Evolutionary conservation across 108 stramenopile genomes (phyloP).

Genomic region (Discostella pseudostelligera): DNA sequence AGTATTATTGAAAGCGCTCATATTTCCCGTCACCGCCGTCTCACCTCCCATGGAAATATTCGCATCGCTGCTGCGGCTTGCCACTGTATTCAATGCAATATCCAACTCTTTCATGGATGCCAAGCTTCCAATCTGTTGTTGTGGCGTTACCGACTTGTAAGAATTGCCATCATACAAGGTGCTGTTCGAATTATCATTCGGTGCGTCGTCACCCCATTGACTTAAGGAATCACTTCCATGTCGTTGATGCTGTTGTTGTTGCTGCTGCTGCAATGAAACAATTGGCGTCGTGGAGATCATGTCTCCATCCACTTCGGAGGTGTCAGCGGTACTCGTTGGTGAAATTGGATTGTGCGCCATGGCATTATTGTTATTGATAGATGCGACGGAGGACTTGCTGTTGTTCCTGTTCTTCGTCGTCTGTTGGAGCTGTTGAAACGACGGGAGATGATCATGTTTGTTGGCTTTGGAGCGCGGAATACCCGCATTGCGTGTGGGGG

Average conservation of each 20-base stretch:
- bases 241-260: background rate
- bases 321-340: too few species aligned
- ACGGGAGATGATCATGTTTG: too few species aligned
- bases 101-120: conserved; percentile 2
- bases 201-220: background rate
- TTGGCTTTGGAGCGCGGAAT: too few species aligned
- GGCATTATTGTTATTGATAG: too few species aligned
- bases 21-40: conserved; percentile 22
- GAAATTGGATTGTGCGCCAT: too few species aligned
- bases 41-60: background rate
- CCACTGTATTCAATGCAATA: conserved; percentile 1
- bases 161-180: too few species aligned
- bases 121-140: conserved; percentile 1
- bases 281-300: too few species aligned
- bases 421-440: too few species aligned
- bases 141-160: background rate
- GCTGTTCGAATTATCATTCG: background rate
- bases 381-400: too few species aligned
- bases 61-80: background rate
- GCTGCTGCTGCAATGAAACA: background rate
- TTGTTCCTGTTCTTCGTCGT: too few species aligned
- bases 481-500: too few species aligned
- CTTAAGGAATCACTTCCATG: background rate
- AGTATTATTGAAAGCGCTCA: too few species aligned
- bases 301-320: background rate